Evolutionary conservation across 2,329 filamentous ascomycete species (phyloP).

Genomic region (Aspergillus sclerotialis): DNA sequence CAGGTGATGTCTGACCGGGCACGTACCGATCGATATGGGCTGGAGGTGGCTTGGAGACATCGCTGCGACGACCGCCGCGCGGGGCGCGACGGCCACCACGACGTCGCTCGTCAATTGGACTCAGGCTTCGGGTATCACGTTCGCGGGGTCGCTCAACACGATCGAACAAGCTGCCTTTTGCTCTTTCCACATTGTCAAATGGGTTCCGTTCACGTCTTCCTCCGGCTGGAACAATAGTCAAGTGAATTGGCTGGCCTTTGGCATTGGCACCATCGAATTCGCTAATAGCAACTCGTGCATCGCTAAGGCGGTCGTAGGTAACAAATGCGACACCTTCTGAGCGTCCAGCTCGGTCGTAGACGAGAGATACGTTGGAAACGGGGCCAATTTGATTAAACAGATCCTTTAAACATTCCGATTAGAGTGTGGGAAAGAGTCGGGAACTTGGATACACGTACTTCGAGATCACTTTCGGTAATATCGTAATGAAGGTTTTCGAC

Average conservation of each 20-base stretch:
- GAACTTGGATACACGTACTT: constrained; percentile 46
- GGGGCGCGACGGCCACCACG: constrained; percentile 33
- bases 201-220: constrained; percentile 33
- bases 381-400: constrained; percentile 74
- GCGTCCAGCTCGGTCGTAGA: constrained; percentile 82
- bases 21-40: constrained; percentile 74
- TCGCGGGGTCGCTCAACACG: constrained; percentile 45
- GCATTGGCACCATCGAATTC: constrained; percentile 89
- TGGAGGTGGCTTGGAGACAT: constrained; percentile 49
- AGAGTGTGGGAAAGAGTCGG: neutral
- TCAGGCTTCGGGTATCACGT: constrained; percentile 36
- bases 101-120: constrained; percentile 31
- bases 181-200: constrained; percentile 45
- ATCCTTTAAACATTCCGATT: constrained; percentile 46
- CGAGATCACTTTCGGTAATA: constrained; percentile 73
- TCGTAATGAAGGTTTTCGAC: constrained; percentile 93
- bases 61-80: constrained; percentile 46
- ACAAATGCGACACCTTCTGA: constrained; percentile 81
- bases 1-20: constrained; percentile 50
- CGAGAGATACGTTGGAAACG: constrained; percentile 60
- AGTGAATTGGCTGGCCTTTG: constrained; percentile 74
- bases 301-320: constrained; percentile 63
- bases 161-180: constrained; percentile 59
- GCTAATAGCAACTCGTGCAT: constrained; percentile 66
- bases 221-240: constrained; percentile 57